phyloP scores from a whole-genome alignment of 1,284 basidiomycete species.

The Coniferiporia weirii region DNA sequence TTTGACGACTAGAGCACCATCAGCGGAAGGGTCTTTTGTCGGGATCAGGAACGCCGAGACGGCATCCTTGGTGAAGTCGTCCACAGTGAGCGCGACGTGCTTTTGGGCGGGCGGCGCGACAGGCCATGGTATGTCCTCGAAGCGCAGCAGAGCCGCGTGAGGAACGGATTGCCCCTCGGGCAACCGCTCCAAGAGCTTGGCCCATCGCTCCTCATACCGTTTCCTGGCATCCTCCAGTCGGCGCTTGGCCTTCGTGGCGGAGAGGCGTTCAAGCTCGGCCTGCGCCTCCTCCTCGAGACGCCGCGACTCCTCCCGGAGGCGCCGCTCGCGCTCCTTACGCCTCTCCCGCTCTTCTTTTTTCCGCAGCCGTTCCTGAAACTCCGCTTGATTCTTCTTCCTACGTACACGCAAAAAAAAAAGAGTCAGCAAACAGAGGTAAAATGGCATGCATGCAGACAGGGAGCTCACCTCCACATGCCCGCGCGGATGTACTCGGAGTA shows the following conservation, averaged over 20 bases:
- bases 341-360: conserved; percentile 38
- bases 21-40: conserved; percentile 21
- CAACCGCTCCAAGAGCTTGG: conserved; percentile 35
- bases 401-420: not conserved
- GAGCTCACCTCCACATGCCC: conserved; percentile 71
- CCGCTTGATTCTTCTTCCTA: conserved; percentile 62
- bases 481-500: conserved; percentile 75
- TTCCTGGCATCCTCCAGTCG: conserved; percentile 41
- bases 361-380: conserved; percentile 58
- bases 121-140: conserved; percentile 79
- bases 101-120: conserved; percentile 32
- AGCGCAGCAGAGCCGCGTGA: conserved; percentile 30
- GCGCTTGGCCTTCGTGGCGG: conserved; percentile 39
- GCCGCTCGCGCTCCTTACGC: conserved; percentile 45
- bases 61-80: conserved; percentile 52
- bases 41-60: conserved; percentile 60
- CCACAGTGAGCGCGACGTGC: conserved; percentile 28
- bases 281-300: conserved; percentile 47
- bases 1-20: conserved; percentile 27
- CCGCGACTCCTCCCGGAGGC: conserved; percentile 45
- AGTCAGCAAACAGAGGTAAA: conserved; percentile 8
- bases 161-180: conserved; percentile 3
- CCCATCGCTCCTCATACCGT: conserved; percentile 59
- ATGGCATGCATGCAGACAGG: not conserved
- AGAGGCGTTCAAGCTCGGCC: conserved; percentile 42